These are phyloP conservation scores for Scenedesmus sp. DNA, from an alignment of 163 green algal genomes.

Conservation along the genomic window DNA sequence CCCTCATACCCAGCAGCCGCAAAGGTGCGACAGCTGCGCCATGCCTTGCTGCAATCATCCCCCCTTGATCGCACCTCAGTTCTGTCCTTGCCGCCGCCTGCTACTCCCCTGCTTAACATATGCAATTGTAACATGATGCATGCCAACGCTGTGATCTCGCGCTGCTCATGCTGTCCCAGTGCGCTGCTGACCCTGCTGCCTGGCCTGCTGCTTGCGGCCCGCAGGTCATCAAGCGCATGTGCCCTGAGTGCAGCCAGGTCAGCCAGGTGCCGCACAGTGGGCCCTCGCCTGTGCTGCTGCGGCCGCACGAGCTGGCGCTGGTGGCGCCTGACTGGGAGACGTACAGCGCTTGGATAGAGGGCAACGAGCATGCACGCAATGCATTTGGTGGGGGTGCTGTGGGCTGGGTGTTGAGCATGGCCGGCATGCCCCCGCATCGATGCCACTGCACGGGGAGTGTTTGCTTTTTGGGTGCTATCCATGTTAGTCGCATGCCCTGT, in stretches of 20 bases:
- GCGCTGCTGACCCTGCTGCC: slow-evolving; percentile 22
- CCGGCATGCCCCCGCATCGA: too few relatives aligned
- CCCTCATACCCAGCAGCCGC: slow-evolving; percentile 50
- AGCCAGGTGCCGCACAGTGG: slow-evolving; percentile 78
- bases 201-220: neutral
- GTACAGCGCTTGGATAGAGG: slow-evolving; percentile 89
- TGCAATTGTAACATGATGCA: too few relatives aligned
- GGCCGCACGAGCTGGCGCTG: slow-evolving; percentile 61
- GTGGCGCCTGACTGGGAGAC: slow-evolving; percentile 84
- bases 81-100: too few relatives aligned
- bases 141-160: neutral
- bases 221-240: slow-evolving; percentile 66
- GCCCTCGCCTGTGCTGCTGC: slow-evolving; percentile 90
- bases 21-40: slow-evolving; percentile 32
- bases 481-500: too few relatives aligned
- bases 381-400: slow-evolving; percentile 71
- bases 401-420: neutral
- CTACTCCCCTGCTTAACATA: too few relatives aligned
- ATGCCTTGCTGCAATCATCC: neutral
- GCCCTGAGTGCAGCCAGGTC: slow-evolving; percentile 58
- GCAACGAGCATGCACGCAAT: slow-evolving; percentile 79
- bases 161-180: neutral
- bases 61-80: too few relatives aligned
- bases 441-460: too few relatives aligned
- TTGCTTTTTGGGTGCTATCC: too few relatives aligned